Base-by-base conservation (phyloP, 176 grass and related monocot genomes). In the Dactylis glomerata region DNA sequence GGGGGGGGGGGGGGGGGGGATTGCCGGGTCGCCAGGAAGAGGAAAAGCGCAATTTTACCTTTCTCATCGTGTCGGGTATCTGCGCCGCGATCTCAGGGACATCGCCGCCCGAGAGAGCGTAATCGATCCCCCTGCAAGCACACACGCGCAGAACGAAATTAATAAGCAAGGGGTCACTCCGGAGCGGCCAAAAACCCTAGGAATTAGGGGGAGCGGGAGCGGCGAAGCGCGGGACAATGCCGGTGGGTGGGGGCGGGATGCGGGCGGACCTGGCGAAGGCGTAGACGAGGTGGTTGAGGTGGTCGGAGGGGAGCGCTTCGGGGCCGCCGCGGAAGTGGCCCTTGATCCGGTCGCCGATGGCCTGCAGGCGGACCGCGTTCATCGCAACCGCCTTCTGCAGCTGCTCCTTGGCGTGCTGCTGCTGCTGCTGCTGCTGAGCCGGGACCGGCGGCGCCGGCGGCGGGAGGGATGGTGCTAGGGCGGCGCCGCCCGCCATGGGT, bases 71-170 rank as follows among this genome's bases (percentile, higher is more conserved):
- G 27, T 67, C 67, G 5, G 96, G 96, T 87, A 99, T 88, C 1
- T 89, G 55, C 52, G 73, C 2, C 55, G 88, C 83, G 24, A 92
- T 81, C 22, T 1, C 1, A 76, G 96, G 96, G 69, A 96, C 63
- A 81, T 96, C 88, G 11, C 82, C 89, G 66, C 73, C 82, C 42
- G 93, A 94, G 67, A 99, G 91, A 36, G 93, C 87, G 72, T 88
- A 99, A 66, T 99, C 96, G 52, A 99, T 96, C 38, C 93, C 91
- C 81, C 96, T 99, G 91, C 76, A 81, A 77, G 42, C 41, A 83
- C 17, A 38, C 8, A 7, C 34, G n/a, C 12, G 11, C 36, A 3
- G 23, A 15, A 4, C 3, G 2, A 49, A 31, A 3, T 28, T 31
- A 31, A n/a, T n/a, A n/a, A n/a, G n/a, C n/a, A n/a, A n/a, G n/a